A percentile compares a stretch with the other conserved stretches of the same genome.
Conservation (phyloP, 2,329 filamentous ascomycete genomes). For the Trichoderma simmonsii region DNA sequence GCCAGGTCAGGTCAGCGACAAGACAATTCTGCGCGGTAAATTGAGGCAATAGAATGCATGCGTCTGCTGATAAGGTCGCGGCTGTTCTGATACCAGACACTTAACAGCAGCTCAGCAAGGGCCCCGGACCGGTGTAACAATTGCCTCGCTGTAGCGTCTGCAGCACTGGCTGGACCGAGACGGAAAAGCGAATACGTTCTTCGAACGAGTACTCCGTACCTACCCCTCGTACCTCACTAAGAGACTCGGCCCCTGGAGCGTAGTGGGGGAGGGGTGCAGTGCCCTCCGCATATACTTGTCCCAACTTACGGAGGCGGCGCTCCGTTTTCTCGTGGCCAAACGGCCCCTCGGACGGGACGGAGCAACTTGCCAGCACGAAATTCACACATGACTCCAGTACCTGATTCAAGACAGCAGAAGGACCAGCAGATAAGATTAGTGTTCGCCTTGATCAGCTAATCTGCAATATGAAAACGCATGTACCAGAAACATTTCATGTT, state of each 20-base stretch:
- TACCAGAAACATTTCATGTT: background rate
- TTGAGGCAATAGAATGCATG: background rate
- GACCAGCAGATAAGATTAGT: background rate
- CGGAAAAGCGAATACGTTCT: background rate
- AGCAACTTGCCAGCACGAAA: background rate
- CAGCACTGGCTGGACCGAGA: background rate
- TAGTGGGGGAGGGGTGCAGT: slow-evolving; percentile 11
- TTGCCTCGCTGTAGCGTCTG: background rate
- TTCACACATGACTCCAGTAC: background rate
- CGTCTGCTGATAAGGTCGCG: background rate
- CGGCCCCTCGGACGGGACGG: slow-evolving; percentile 3
- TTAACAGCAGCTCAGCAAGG: background rate
- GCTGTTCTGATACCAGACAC: background rate
- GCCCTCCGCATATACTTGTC: background rate
- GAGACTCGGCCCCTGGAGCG: background rate
- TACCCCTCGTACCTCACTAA: background rate
- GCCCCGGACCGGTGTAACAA: background rate
- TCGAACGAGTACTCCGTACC: background rate
- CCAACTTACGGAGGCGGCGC: background rate
- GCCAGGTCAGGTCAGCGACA: background rate
- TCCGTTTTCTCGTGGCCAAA: slow-evolving; percentile 1
- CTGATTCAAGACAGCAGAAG: background rate
- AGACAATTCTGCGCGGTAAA: background rate
- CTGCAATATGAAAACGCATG: background rate
- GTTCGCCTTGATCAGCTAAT: background rate